Evolutionary conservation across 2,329 filamentous ascomycete species (phyloP).

Genomic region (Aspergillus glaucus): DNA sequence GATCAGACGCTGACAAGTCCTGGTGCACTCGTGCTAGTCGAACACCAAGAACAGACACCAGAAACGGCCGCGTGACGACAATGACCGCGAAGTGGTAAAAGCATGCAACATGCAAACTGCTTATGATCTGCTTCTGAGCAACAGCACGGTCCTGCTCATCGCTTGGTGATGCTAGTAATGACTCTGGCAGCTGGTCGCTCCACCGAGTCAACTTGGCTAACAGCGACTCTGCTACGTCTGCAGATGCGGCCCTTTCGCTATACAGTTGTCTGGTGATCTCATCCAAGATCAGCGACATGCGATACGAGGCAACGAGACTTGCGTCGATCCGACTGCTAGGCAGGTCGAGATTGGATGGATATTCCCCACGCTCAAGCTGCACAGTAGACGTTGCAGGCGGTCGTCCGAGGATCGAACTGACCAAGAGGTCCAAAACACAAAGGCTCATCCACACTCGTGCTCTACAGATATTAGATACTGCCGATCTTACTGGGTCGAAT

Average conservation of each 20-base stretch:
- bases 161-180: conserved; percentile 16
- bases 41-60: conserved; percentile 46
- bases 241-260: conserved; percentile 29
- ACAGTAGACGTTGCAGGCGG: conserved; percentile 29
- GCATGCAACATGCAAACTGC: conserved; percentile 51
- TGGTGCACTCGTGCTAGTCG: conserved; percentile 23
- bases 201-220: conserved; percentile 41
- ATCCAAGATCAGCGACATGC: conserved; percentile 40
- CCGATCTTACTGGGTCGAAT: conserved; percentile 5
- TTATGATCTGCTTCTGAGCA: conserved; percentile 36
- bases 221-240: conserved; percentile 33
- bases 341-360: conserved; percentile 14
- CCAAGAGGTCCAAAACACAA: conserved; percentile 43
- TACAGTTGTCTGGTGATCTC: conserved; percentile 41
- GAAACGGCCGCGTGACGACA: conserved; percentile 50
- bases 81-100: conserved; percentile 56
- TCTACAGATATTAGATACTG: conserved; percentile 19
- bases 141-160: conserved; percentile 12
- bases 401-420: conserved; percentile 45
- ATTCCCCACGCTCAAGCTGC: conserved; percentile 14
- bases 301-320: conserved; percentile 37
- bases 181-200: conserved; percentile 41
- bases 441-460: conserved; percentile 44
- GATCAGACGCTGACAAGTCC: conserved; percentile 14
- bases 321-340: conserved; percentile 18